phyloP scores from a whole-genome alignment of 352 stramenopile genomes.

The Globisporangium middletonii region DNA sequence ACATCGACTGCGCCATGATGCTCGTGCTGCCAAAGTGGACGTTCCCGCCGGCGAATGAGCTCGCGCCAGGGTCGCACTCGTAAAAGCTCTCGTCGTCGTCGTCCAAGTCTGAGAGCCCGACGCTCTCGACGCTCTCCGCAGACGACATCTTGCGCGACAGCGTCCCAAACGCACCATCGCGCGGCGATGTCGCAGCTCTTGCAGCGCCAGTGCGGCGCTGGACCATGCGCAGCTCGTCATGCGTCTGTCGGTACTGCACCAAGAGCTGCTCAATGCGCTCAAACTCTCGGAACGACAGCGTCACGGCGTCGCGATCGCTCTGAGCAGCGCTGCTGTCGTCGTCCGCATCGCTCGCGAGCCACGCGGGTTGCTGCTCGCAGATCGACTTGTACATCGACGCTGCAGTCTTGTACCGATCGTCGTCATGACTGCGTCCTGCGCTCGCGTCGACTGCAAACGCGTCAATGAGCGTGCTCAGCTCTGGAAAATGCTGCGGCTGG shows the following conservation, averaged over 20 bases:
- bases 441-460: conserved; percentile 37
- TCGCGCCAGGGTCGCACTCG: conserved; percentile 67
- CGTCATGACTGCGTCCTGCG: conserved; percentile 5
- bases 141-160: conserved; percentile 47
- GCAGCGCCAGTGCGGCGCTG: conserved; percentile 9
- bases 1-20: conserved; percentile 78
- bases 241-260: conserved; percentile 70
- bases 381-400: conserved; percentile 69
- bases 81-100: conserved; percentile 78
- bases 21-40: conserved; percentile 28
- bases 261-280: conserved; percentile 81
- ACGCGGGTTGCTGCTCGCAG: conserved; percentile 54
- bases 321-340: conserved; percentile 9
- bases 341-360: conserved; percentile 45
- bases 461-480: conserved; percentile 65
- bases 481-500: conserved; percentile 73
- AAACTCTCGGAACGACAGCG: conserved; percentile 77
- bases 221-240: conserved; percentile 47
- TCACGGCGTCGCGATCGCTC: conserved; percentile 23
- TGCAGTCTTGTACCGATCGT: conserved; percentile 24
- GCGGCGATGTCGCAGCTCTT: conserved; percentile 5
- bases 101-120: conserved; percentile 78
- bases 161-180: conserved; percentile 16
- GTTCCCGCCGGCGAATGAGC: conserved; percentile 23
- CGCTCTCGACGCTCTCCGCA: conserved; percentile 75